Conservation (phyloP, 441 rosid genomes). For the Isatis lusitanica region DNA sequence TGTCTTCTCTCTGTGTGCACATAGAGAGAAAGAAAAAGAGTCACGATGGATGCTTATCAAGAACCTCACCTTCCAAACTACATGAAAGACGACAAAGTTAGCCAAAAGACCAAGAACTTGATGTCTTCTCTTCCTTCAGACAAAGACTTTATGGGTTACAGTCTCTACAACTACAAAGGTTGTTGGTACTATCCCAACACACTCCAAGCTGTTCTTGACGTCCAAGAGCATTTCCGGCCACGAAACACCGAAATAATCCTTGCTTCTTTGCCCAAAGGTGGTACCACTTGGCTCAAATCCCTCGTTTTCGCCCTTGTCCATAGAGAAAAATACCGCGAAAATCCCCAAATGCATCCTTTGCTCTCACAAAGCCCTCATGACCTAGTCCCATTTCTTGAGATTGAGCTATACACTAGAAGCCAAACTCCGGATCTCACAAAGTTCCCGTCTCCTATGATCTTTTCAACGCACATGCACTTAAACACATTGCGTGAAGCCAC, state of each 20-base stretch:
- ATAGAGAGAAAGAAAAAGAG: neutral
- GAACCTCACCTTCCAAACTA: constrained; percentile 32
- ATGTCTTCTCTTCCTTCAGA: constrained; percentile 43
- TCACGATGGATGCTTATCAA: constrained; percentile 24
- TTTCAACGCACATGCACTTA: constrained; percentile 36
- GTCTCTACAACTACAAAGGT: constrained; percentile 45
- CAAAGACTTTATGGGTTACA: constrained; percentile 37
- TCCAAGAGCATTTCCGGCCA: constrained; percentile 51
- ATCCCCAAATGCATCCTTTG: constrained; percentile 46
- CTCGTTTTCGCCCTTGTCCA: constrained; percentile 48
- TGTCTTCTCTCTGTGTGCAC: neutral
- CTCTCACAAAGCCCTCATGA: constrained; percentile 56
- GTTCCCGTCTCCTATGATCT: constrained; percentile 35
- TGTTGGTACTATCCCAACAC: constrained; percentile 47
- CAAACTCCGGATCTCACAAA: constrained; percentile 41
- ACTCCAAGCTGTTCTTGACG: constrained; percentile 39
- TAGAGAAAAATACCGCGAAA: constrained; percentile 16
- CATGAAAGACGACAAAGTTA: constrained; percentile 40
- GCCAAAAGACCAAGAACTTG: constrained; percentile 42
- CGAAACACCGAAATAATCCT: constrained; percentile 45
- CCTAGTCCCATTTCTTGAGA: constrained; percentile 58
- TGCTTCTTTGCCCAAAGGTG: constrained; percentile 55
- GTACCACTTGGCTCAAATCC: constrained; percentile 74
- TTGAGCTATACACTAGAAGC: constrained; percentile 22
- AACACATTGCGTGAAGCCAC: constrained; percentile 30